Evolutionary conservation across 768 basidiomycete genomes (phyloP).

Genomic region (Pisolithus sp.): DNA sequence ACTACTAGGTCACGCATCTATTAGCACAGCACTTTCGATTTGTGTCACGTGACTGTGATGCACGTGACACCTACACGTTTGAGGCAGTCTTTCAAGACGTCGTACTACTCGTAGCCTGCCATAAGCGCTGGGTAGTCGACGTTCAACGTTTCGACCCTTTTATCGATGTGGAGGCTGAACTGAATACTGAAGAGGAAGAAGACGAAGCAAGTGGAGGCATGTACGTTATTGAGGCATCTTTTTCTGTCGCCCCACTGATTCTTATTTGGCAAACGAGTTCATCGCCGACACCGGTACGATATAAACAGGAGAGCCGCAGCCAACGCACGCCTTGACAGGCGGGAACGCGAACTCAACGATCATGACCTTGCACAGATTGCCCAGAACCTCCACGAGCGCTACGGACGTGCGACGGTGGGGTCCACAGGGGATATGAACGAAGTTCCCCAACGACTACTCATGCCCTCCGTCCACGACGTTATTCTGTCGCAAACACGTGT

Average conservation of each 20-base stretch:
- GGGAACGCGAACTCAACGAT: slow-evolving; percentile 68
- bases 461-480: slow-evolving; percentile 96
- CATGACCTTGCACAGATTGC: slow-evolving; percentile 83
- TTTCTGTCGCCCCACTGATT: slow-evolving; percentile 4
- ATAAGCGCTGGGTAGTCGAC: slow-evolving; percentile 57
- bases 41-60: no score
- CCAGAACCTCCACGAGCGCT: slow-evolving; percentile 70
- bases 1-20: no score
- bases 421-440: slow-evolving; percentile 92
- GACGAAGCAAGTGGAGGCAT: slow-evolving; percentile 61
- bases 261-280: slow-evolving; percentile 49
- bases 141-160: no score
- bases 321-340: slow-evolving; percentile 64
- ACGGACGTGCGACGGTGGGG: slow-evolving; percentile 59
- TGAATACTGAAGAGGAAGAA: slow-evolving; percentile 92
- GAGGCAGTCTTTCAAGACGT: no score
- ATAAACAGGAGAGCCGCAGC: slow-evolving; percentile 37
- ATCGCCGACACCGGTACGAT: slow-evolving; percentile 57
- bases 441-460: slow-evolving; percentile 85
- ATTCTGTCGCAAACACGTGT: slow-evolving; percentile 94
- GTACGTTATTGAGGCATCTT: slow-evolving; percentile 15
- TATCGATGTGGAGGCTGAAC: slow-evolving; percentile 94
- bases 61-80: no score
- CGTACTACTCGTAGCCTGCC: no score
- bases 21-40: no score